A percentile compares a stretch with the other conserved stretches of the same genome.
Evolutionary conservation across 2,329 filamentous ascomycete species (phyloP).

Genomic region (Fusarium coicis): DNA sequence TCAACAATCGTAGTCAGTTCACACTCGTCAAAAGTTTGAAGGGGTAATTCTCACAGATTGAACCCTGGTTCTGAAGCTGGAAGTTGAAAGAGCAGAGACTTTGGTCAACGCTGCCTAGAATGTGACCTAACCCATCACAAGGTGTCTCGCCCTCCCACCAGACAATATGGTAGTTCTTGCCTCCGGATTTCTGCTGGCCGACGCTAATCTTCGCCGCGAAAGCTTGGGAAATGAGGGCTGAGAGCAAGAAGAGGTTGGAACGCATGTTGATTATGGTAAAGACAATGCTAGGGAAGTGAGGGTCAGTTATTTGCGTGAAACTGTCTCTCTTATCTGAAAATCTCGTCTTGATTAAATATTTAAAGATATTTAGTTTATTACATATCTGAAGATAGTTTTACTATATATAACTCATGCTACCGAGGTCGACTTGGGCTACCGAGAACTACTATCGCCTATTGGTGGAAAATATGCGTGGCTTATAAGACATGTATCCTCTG

Average conservation of each 20-base stretch:
- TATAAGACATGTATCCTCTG: background rate
- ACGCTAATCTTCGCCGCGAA: background rate
- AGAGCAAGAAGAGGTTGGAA: background rate
- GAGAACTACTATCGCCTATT: background rate
- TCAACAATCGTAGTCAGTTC: background rate
- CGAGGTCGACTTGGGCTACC: background rate
- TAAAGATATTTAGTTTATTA: background rate
- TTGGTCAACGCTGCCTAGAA: background rate
- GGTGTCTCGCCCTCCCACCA: background rate
- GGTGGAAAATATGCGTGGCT: background rate
- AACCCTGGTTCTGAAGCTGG: background rate
- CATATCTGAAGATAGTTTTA: background rate
- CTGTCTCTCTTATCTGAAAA: too few relatives aligned
- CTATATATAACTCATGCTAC: background rate
- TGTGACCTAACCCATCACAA: background rate
- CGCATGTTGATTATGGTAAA: background rate
- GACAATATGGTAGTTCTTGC: background rate
- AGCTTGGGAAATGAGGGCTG: background rate
- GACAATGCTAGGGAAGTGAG: background rate
- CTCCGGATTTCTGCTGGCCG: background rate
- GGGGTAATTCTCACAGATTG: background rate
- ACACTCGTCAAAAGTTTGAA: accelerated
- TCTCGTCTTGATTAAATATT: background rate
- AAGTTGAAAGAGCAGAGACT: background rate
- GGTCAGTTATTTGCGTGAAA: accelerated